Percentiles rank a stretch among this genome's conserved stretches.
These are phyloP conservation scores for Apocynum venetum DNA, from an alignment of 257 asterid species.

Conservation along the genomic window DNA sequence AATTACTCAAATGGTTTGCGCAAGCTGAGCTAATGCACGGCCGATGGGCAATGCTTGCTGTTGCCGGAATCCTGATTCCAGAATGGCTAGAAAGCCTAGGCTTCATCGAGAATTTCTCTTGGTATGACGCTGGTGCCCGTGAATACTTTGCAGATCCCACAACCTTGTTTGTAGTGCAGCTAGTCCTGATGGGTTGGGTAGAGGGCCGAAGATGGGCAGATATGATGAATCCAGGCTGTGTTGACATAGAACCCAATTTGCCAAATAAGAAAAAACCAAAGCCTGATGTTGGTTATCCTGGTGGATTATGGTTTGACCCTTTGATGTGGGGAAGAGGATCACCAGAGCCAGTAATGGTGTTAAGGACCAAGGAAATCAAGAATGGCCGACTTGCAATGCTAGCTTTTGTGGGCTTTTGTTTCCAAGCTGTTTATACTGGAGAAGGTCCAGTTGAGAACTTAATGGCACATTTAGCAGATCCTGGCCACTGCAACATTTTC, in stretches of 20 bases:
- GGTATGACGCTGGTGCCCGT: conserved; percentile 71
- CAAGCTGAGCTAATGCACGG: conserved; percentile 80
- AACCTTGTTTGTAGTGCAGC: conserved; percentile 56
- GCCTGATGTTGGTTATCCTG: conserved; percentile 86
- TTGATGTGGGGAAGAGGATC: conserved; percentile 91
- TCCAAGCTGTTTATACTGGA: conserved; percentile 74
- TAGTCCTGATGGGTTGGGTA: conserved; percentile 80
- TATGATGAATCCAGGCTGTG: conserved; percentile 69
- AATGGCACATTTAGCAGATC: conserved; percentile 77
- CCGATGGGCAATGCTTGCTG: conserved; percentile 92
- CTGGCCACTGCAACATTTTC: conserved; percentile 76
- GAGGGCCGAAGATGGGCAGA: conserved; percentile 96
- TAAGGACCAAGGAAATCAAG: conserved; percentile 87
- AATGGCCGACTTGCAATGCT: conserved; percentile 87
- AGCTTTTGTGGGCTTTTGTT: conserved; percentile 79
- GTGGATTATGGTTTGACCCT: conserved; percentile 81
- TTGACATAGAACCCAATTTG: conserved; percentile 55
- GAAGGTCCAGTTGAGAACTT: conserved; percentile 69
- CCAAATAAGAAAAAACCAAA: conserved; percentile 62
- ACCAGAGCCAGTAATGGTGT: conserved; percentile 81
- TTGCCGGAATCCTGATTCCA: conserved; percentile 75
- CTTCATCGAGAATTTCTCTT: conserved; percentile 63
- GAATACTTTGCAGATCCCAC: conserved; percentile 71
- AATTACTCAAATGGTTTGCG: conserved; percentile 73
- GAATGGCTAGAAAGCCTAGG: conserved; percentile 78